Conservation (phyloP, 2,329 filamentous ascomycete genomes). For the Canariomyces notabilis region DNA sequence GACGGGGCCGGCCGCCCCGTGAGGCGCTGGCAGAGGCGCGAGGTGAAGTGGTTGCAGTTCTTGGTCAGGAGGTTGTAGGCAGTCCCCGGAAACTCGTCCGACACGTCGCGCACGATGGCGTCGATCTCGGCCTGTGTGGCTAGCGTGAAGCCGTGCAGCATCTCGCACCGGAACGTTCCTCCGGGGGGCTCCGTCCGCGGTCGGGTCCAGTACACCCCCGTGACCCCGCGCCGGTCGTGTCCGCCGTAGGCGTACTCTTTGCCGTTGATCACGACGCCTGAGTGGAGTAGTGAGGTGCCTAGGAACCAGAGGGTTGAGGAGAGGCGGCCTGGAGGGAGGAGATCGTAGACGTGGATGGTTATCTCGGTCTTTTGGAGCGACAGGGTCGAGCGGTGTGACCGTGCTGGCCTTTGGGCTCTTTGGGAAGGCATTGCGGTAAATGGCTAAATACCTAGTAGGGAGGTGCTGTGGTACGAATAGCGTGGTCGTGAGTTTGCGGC, state of each 20-base stretch:
- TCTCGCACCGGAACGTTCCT: conserved; percentile 67
- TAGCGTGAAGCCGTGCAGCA: conserved; percentile 76
- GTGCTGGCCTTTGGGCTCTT: conserved; percentile 36
- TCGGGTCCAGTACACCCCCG: conserved; percentile 78
- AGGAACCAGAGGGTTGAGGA: conserved; percentile 74
- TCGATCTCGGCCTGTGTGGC: conserved; percentile 66
- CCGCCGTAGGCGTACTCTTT: conserved; percentile 83
- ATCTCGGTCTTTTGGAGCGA: conserved; percentile 69
- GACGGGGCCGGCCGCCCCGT: conserved; percentile 64
- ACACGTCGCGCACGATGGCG: conserved; percentile 60
- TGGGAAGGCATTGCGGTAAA: conserved; percentile 38
- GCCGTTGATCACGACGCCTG: conserved; percentile 74
- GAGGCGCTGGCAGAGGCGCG: conserved; percentile 66
- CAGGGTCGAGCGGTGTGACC: conserved; percentile 58
- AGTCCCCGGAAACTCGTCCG: conserved; percentile 67
- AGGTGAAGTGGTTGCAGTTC: conserved; percentile 89
- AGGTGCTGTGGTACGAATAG: no score
- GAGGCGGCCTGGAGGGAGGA: conserved; percentile 69
- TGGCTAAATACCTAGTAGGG: not conserved
- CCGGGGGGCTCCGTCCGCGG: conserved; percentile 69
- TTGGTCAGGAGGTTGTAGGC: conserved; percentile 76
- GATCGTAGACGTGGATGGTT: conserved; percentile 71
- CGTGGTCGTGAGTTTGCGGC: no score
- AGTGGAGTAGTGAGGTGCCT: conserved; percentile 73
- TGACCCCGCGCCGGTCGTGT: conserved; percentile 64